Evolutionary conservation across 1,284 basidiomycete genomes (phyloP), one percentile per base, ranked within the genome.

Genomic region (Cutaneotrichosporon sp.): DNA sequence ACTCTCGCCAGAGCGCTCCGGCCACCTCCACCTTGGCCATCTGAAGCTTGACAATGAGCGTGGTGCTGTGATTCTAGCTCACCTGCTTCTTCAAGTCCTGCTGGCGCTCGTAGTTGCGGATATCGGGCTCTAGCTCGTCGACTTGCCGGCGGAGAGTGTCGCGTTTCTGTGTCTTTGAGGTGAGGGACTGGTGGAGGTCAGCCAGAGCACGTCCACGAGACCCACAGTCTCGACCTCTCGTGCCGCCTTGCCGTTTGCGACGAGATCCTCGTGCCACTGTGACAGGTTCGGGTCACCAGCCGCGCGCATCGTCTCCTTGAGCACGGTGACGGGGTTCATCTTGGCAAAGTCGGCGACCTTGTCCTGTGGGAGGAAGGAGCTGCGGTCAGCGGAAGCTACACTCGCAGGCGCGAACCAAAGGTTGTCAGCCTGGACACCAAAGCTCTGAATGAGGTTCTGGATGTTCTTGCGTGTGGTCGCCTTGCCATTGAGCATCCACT

Each of bases 331-430:
- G 1, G 93, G 89, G 4, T 83, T 84, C 93, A 99, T 97, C 58
- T 87, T 87, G 4, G 97, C 93, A 71, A 99, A 99, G 71, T 92
- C 89, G 9, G 92, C 88, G 3, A 99, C 97, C 72, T 91, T 91
- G 80, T 99, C 97, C 79, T 99, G 97, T 7, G 97, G 95, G 51
- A 99, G 83, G 83, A 99, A 99, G 1, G 91, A 90, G 73, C 92
- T 92, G n/a, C n/a, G n/a, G n/a, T n/a, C n/a, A n/a, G n/a, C n/a
- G n/a, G n/a, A n/a, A 16, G 8, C 52, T 54, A n/a, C n/a, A n/a
- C n/a, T 16, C 24, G 47, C n/a, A n/a, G n/a, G 56, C 53, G 59
- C 76, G 65, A 71, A 92, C 92, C 97, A 99, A 56, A 99, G 84
- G 71, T 99, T 99, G 68, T 87, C 88, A 16, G 97, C 88, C 81